These are phyloP conservation scores for Alternaria angustiovoidea DNA, from an alignment of 2,329 filamentous ascomycete genomes.

Conservation along the genomic window DNA sequence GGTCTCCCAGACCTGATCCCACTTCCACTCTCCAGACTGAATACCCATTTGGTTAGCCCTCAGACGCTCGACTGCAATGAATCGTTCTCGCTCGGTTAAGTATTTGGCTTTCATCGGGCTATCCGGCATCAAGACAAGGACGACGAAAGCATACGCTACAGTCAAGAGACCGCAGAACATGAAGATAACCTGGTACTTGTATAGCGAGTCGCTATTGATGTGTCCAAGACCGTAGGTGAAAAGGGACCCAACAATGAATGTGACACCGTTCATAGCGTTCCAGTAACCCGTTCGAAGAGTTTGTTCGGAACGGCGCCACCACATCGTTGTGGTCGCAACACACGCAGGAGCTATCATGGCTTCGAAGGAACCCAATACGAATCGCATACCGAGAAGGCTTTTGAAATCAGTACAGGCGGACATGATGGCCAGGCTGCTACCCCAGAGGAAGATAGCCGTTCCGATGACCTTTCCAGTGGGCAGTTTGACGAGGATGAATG, in stretches of 20 bases:
- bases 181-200: conserved; percentile 57
- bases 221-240: conserved; percentile 66
- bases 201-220: conserved; percentile 56
- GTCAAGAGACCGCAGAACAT: conserved; percentile 57
- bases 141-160: conserved; percentile 52
- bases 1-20: conserved; percentile 60
- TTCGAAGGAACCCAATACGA: conserved; percentile 53
- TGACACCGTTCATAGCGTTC: conserved; percentile 69
- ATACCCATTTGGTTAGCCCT: conserved; percentile 56
- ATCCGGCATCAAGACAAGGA: conserved; percentile 55
- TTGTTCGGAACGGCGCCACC: conserved; percentile 67
- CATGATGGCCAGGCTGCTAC: conserved; percentile 63
- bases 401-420: conserved; percentile 57
- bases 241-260: conserved; percentile 64
- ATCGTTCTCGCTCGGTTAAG: conserved; percentile 26
- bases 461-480: conserved; percentile 67
- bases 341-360: conserved; percentile 58
- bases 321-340: conserved; percentile 67
- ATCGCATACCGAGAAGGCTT: conserved; percentile 49
- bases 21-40: conserved; percentile 79
- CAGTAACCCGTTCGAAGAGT: conserved; percentile 63
- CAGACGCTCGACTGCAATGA: conserved; percentile 31
- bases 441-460: conserved; percentile 59
- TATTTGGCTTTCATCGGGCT: conserved; percentile 51
- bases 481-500: conserved; percentile 64